phyloP scores from a whole-genome alignment of 163 green algal species.

The Prototheca cutis region DNA sequence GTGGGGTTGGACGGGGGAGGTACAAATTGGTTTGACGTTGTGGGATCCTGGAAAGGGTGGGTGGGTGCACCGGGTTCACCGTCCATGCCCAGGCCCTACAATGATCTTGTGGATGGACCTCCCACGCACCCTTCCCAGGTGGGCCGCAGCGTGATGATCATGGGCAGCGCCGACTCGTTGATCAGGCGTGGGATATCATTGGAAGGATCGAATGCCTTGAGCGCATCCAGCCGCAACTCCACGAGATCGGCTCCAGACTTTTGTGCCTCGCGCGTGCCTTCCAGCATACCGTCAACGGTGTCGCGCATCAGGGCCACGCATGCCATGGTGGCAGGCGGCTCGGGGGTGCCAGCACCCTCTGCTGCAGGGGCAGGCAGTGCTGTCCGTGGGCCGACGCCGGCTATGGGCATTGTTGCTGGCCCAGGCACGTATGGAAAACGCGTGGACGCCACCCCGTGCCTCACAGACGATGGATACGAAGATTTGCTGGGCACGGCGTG shows the following conservation, averaged over 20 bases:
- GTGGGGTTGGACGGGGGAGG: not conserved
- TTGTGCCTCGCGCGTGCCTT: conserved; percentile 38
- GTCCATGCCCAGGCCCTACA: no score
- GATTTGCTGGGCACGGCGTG: no score
- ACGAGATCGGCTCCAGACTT: conserved; percentile 65
- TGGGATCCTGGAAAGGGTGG: not conserved
- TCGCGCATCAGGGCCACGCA: conserved; percentile 10
- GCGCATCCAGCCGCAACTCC: conserved; percentile 84
- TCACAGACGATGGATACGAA: no score
- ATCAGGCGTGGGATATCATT: conserved; percentile 53
- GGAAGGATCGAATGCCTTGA: conserved; percentile 37
- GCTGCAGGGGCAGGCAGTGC: no score
- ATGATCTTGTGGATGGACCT: no score
- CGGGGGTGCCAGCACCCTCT: no score
- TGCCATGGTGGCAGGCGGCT: conserved; percentile 4
- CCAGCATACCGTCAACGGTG: conserved; percentile 22
- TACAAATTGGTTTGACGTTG: not conserved
- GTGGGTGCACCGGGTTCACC: not conserved
- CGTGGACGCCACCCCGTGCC: no score
- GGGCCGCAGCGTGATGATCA: conserved; percentile 81
- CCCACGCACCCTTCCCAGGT: conserved; percentile 81
- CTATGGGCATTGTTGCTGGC: no score
- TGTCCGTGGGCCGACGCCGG: no score
- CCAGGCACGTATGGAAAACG: no score
- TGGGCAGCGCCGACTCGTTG: conserved; percentile 43